Evolutionary conservation across 2,329 filamentous ascomycete species (phyloP).

Genomic region (Ramularia endophylla): DNA sequence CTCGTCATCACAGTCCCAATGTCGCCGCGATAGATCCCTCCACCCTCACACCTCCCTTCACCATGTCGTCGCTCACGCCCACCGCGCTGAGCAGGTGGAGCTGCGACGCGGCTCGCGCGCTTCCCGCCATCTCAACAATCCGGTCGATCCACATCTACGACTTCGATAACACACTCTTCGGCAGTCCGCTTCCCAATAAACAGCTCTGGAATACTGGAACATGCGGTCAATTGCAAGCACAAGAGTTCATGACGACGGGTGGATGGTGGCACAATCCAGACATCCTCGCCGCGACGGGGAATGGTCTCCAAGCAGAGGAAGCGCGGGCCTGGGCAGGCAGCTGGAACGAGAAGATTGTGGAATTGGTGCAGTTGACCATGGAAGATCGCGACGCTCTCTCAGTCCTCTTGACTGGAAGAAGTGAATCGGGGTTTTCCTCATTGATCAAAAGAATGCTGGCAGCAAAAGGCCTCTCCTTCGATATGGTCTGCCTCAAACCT

Average conservation of each 20-base stretch:
- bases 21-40: no score
- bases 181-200: constrained; percentile 81
- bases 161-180: constrained; percentile 96
- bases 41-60: background rate
- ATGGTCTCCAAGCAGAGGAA: constrained; percentile 77
- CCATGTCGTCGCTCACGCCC: constrained; percentile 45
- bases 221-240: constrained; percentile 67
- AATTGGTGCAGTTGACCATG: constrained; percentile 74
- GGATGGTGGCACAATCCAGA: constrained; percentile 90
- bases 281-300: constrained; percentile 79
- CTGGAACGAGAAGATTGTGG: constrained; percentile 88
- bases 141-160: constrained; percentile 88
- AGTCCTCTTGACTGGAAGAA: constrained; percentile 81
- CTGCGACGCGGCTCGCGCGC: constrained; percentile 58
- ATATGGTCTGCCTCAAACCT: constrained; percentile 84
- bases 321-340: constrained; percentile 79
- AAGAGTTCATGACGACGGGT: constrained; percentile 72
- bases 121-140: constrained; percentile 66
- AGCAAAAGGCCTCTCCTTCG: constrained; percentile 76
- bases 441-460: constrained; percentile 74
- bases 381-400: constrained; percentile 77
- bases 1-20: no score
- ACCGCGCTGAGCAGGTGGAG: constrained; percentile 83
- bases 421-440: constrained; percentile 68
- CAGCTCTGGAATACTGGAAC: constrained; percentile 78